Evolutionary conservation across 139 green algal genomes (phyloP), one percentile per base, ranked within the genome.

Genomic region (Chlorella vulgaris): DNA sequence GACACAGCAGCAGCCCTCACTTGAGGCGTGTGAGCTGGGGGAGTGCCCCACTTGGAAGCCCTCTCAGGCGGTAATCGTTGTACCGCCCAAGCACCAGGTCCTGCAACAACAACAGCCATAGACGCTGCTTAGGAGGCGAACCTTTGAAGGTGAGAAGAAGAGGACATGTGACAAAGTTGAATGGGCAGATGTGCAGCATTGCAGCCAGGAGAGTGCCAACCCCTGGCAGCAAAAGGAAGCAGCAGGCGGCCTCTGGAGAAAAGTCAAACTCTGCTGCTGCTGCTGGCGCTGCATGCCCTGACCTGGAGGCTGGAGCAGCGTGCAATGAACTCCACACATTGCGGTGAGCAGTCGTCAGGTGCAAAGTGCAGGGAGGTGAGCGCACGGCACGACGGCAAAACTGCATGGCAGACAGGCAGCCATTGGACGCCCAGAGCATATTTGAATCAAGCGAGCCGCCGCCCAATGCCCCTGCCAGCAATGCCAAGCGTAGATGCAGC

Each of bases 221-320:
- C n/a, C 10, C 2, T 70, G 6, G 2, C 63, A 42, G 6, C 21
- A 29, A 40, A 31, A 31, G 10, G 13, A 58, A 58, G 15, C 47
- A 15, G 47, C 47, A 10, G 47, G 47, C 47, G 47, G 15, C 47
- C 47, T 24, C 47, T 58, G 65, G 3, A 31, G n/a, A n/a, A n/a
- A n/a, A n/a, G n/a, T n/a, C n/a, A n/a, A n/a, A n/a, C n/a, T n/a
- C n/a, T n/a, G n/a, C n/a, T n/a, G n/a, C n/a, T n/a, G n/a, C n/a
- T n/a, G n/a, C n/a, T n/a, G n/a, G n/a, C n/a, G n/a, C n/a, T n/a
- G n/a, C n/a, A n/a, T n/a, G n/a, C 29, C 5, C 50, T 0, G 28
- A 53, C 73, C 51, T 79, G 73, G 51, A 79, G 36, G 24, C 8
- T n/a, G 24, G 5, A 66, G 73, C 73, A 79, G 24, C 18, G 53